Conservation (phyloP, 441 rosid species). For the Sinapis alba region DNA sequence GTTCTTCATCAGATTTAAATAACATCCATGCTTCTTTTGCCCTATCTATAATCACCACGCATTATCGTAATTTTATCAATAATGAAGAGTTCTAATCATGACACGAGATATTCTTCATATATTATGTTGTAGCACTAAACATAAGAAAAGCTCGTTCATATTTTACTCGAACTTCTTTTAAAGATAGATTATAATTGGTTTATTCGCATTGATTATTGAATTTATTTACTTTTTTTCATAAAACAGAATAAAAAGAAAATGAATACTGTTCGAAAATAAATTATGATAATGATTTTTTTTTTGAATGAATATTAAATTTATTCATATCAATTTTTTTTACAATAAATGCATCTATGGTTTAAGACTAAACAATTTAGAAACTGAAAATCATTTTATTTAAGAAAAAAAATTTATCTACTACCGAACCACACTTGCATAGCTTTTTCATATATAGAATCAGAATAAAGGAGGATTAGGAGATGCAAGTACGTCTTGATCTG, state of each 20-base stretch:
- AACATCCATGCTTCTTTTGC: constrained; percentile 14
- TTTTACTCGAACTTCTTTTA: neutral
- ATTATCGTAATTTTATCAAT: neutral
- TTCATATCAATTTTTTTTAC: too few species aligned
- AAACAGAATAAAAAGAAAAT: neutral
- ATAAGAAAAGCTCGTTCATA: constrained; percentile 21
- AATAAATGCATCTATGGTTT: too few species aligned
- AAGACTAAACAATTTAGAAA: too few species aligned
- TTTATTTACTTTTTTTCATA: neutral
- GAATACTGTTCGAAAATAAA: constrained; percentile 1
- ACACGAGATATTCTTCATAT: constrained; percentile 22
- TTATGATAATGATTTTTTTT: constrained; percentile 27
- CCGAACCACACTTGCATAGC: too few species aligned
- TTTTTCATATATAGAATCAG: constrained; percentile 4
- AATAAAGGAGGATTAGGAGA: constrained; percentile 20
- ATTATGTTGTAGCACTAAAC: constrained; percentile 33
- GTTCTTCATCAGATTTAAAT: constrained; percentile 40
- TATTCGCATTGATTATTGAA: neutral
- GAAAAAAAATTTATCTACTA: too few species aligned
- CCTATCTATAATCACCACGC: constrained; percentile 25
- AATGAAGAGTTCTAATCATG: constrained; percentile 15
- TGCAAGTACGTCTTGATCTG: constrained; percentile 16
- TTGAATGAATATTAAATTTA: too few species aligned
- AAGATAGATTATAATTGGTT: neutral
- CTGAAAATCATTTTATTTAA: too few species aligned